These are phyloP conservation scores for Astrephomene gubernaculifera DNA, from an alignment of 139 green algal genomes.

Conservation along the genomic window DNA sequence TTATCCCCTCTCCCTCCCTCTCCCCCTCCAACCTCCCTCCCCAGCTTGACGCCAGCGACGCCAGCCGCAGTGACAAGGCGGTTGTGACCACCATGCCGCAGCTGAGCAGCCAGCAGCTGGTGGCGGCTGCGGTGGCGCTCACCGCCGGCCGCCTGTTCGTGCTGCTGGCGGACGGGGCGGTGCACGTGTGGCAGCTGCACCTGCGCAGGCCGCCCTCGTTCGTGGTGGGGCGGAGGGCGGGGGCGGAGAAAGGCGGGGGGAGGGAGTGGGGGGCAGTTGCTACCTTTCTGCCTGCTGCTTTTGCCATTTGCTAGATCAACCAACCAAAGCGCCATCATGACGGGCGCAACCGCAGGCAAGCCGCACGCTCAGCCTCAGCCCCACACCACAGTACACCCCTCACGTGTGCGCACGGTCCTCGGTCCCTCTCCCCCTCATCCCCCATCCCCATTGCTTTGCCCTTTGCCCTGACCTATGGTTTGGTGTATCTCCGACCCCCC, in stretches of 20 bases:
- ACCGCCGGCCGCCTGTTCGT: conserved; percentile 40
- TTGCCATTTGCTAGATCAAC: too few species aligned
- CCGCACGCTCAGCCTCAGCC: too few species aligned
- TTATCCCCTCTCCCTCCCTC: not conserved
- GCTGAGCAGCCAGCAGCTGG: conserved; percentile 39
- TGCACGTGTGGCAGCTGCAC: conserved; percentile 56
- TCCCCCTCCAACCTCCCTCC: not conserved
- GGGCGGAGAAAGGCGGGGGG: not conserved
- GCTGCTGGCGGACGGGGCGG: conserved; percentile 45
- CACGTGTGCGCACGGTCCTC: too few species aligned
- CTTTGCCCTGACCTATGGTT: too few species aligned
- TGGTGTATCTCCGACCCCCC: too few species aligned
- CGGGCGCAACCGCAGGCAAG: too few species aligned
- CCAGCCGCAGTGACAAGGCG: conserved; percentile 26
- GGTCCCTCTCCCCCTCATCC: too few species aligned
- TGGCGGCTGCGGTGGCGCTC: conserved; percentile 1
- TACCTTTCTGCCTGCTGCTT: too few species aligned
- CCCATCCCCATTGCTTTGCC: too few species aligned
- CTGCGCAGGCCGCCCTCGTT: conserved; percentile 45
- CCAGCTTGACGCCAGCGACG: conserved; percentile 23
- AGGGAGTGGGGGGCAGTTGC: not conserved
- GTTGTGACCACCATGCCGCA: conserved; percentile 51
- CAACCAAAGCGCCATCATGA: too few species aligned
- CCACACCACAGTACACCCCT: too few species aligned
- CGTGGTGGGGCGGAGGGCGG: conserved; percentile 20